Evolutionary conservation across 805 yeast genomes (phyloP).

Genomic region (Komagataella mondaviorum): DNA sequence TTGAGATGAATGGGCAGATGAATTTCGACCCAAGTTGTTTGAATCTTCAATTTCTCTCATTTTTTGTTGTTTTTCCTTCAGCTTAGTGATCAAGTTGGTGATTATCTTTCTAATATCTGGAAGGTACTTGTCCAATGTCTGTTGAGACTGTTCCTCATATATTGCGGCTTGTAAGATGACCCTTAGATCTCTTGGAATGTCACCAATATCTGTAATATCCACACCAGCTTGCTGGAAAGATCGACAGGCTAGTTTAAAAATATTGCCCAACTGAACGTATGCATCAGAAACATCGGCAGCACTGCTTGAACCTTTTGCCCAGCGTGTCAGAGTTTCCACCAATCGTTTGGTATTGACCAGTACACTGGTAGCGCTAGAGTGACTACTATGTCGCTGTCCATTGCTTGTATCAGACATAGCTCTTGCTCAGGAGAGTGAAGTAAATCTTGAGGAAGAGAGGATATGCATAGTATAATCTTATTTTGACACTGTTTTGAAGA

Average conservation of each 20-base stretch:
- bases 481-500: not conserved
- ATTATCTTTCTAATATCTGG: conserved; percentile 83
- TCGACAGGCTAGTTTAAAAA: conserved; percentile 74
- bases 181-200: conserved; percentile 76
- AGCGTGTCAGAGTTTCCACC: conserved; percentile 72
- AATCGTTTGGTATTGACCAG: conserved; percentile 82
- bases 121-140: conserved; percentile 61
- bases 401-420: not conserved
- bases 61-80: conserved; percentile 65
- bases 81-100: conserved; percentile 61
- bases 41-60: conserved; percentile 10
- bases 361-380: conserved; percentile 64
- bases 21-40: not conserved
- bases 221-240: conserved; percentile 72
- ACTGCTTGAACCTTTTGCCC: conserved; percentile 75
- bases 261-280: conserved; percentile 87
- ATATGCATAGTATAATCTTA: not conserved
- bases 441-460: not conserved
- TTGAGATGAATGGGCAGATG: conserved; percentile 1
- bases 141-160: conserved; percentile 75
- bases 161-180: conserved; percentile 75
- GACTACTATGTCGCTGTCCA: conserved; percentile 31
- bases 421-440: not conserved
- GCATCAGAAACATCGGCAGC: conserved; percentile 83
- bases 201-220: conserved; percentile 73